Evolutionary conservation across 2,329 filamentous ascomycete species (phyloP).

Genomic region (Blastomyces gilchristii): DNA sequence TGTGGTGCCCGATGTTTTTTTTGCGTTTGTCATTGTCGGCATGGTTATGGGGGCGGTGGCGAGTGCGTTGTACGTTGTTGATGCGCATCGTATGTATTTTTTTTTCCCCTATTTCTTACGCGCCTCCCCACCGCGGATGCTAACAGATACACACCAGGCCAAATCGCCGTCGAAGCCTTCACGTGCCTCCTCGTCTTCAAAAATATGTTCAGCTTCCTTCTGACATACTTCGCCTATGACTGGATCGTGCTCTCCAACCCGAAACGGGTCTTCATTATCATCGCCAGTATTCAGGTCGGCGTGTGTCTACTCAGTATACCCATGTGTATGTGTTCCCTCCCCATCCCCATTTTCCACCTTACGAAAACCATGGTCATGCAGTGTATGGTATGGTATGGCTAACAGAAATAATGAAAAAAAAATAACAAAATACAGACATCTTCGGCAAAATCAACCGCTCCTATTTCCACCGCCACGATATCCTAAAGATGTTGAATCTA

Average conservation of each 20-base stretch:
- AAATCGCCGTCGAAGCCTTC: constrained; percentile 77
- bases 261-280: constrained; percentile 53
- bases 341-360: neutral
- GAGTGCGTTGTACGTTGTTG: constrained; percentile 78
- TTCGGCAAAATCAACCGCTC: constrained; percentile 67
- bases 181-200: constrained; percentile 89
- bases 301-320: constrained; percentile 67
- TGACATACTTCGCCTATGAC: constrained; percentile 74
- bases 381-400: too few species aligned
- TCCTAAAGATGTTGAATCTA: constrained; percentile 42
- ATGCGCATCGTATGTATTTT: constrained; percentile 67
- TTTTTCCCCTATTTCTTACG: constrained; percentile 7
- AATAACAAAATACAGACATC: constrained; percentile 45
- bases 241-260: constrained; percentile 60
- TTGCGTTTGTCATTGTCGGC: constrained; percentile 70
- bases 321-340: constrained; percentile 53
- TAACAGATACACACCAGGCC: constrained; percentile 40
- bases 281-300: constrained; percentile 66
- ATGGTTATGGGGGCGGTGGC: constrained; percentile 90
- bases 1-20: constrained; percentile 68
- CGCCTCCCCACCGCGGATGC: neutral
- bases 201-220: constrained; percentile 78
- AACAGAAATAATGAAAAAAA: neutral
- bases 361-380: neutral
- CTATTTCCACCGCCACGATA: constrained; percentile 65